phyloP scores from a whole-genome alignment of 257 asterid genomes.

The Penstemon davidsonii region DNA sequence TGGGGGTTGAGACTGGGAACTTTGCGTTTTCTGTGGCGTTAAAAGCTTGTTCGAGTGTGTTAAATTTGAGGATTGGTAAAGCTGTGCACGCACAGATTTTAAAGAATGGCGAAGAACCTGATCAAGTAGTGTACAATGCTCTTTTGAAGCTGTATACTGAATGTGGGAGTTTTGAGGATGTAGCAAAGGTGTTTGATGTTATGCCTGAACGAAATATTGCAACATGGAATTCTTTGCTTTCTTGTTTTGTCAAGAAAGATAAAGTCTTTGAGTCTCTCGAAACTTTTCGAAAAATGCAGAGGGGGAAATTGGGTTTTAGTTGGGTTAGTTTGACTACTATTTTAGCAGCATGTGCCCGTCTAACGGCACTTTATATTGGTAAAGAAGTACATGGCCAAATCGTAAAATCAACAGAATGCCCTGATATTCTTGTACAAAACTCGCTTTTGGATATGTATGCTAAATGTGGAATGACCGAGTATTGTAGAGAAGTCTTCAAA shows the following conservation, averaged over 20 bases:
- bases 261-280: constrained; percentile 43
- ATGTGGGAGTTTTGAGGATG: constrained; percentile 43
- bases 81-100: constrained; percentile 45
- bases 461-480: constrained; percentile 44
- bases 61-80: constrained; percentile 36
- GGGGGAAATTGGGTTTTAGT: constrained; percentile 43
- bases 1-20: constrained; percentile 34
- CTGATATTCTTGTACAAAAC: constrained; percentile 41
- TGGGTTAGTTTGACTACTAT: constrained; percentile 49
- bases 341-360: constrained; percentile 37
- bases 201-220: constrained; percentile 55
- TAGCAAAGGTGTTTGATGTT: constrained; percentile 41
- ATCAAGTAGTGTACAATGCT: constrained; percentile 56
- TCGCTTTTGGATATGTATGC: constrained; percentile 52
- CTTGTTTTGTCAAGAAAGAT: constrained; percentile 39
- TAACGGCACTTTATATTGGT: constrained; percentile 40
- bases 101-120: constrained; percentile 37
- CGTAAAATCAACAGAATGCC: constrained; percentile 35
- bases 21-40: constrained; percentile 43
- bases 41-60: constrained; percentile 42
- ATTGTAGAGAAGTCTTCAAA: constrained; percentile 42
- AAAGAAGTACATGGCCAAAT: constrained; percentile 48
- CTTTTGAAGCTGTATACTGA: constrained; percentile 43
- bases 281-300: constrained; percentile 45
- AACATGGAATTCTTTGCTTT: constrained; percentile 47